Evolutionary conservation across 2,329 filamentous ascomycete genomes (phyloP).

Genomic region (Bipolaris oryzae): DNA sequence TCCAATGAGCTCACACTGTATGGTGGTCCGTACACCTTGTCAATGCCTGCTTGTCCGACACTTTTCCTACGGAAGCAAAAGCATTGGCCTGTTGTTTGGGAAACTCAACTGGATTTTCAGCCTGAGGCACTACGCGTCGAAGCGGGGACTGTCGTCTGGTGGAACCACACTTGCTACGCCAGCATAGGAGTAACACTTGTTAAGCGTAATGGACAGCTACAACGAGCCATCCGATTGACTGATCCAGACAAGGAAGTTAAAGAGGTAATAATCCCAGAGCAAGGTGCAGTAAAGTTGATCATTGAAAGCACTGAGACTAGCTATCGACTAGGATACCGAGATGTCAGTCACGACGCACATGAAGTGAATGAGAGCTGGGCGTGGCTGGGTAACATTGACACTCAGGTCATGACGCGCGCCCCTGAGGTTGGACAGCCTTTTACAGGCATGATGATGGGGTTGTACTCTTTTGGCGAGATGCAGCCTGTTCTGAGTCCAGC

Average conservation of each 20-base stretch:
- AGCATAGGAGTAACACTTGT: slow-evolving; percentile 49
- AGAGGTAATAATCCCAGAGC: slow-evolving; percentile 18
- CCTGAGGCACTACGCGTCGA: slow-evolving; percentile 55
- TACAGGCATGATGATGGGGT: slow-evolving; percentile 55
- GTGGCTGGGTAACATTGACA: slow-evolving; percentile 33
- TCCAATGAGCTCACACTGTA: slow-evolving; percentile 56
- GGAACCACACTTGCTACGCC: slow-evolving; percentile 57
- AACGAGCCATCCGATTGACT: slow-evolving; percentile 12
- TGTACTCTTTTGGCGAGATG: slow-evolving; percentile 53
- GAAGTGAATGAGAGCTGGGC: slow-evolving; percentile 7
- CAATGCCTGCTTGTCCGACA: slow-evolving; percentile 58
- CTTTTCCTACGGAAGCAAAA: slow-evolving; percentile 63
- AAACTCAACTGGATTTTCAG: slow-evolving; percentile 54
- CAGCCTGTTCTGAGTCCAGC: slow-evolving; percentile 51
- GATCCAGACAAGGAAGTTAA: slow-evolving; percentile 17
- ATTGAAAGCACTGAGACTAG: slow-evolving; percentile 10
- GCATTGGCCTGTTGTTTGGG: slow-evolving; percentile 52
- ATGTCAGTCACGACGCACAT: not conserved
- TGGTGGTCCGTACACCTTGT: slow-evolving; percentile 60
- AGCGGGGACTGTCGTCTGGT: slow-evolving; percentile 62
- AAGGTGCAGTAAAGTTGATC: slow-evolving; percentile 25
- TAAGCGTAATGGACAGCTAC: not conserved
- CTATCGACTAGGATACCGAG: slow-evolving; percentile 37
- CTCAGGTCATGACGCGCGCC: slow-evolving; percentile 42
- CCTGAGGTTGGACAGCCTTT: slow-evolving; percentile 52